Evolutionary conservation across 352 stramenopile species (phyloP), one percentile per base, ranked within the genome.

Genomic region (Globisporangium paddicum): DNA sequence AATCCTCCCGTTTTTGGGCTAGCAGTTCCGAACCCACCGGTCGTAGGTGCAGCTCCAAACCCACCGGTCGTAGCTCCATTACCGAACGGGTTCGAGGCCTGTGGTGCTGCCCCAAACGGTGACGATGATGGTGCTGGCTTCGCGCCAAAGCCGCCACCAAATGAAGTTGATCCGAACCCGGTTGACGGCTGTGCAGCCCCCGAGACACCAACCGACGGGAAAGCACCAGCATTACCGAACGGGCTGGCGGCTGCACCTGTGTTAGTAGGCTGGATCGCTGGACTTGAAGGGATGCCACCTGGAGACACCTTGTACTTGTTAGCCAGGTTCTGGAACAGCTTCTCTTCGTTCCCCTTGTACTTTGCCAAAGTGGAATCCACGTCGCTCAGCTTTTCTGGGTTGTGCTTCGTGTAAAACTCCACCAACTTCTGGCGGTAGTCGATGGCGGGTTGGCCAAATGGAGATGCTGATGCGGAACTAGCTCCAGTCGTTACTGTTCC

Each of bases 321-420:
- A 34, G 73, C 67, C 32, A 94, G 49, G 54, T 79, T 89, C 60
- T 84, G 67, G 60, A 94, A 91, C 23, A 94, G 68, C 46, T 90
- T 81, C 30, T 80, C 81, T 70, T 93, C 81, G 28, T 87, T 85
- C 26, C 85, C 85, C 50, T 90, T 90, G 68, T 97, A 98, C 69
- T 96, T 97, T 38, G 75, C 63, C 10, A 98, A 75, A 32, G 86
- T 97, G 25, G 79, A 56, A 60, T 97, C 93, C 19, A 97, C 85
- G 25, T 86, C 86, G 25, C 67, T 66, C 16, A 98, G 64, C 66
- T 97, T 97, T 18, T 68, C 73, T 6, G 89, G 89, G 63, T 98
- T 98, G 68, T 97, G 72, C 55, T 96, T 86, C 41, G 89, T 68
- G 71, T 98, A 98, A 63, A 98, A 98, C 25, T 84, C 85, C 38